These are phyloP conservation scores for Jatropha podagrica DNA, from an alignment of 441 rosid genomes.

Conservation along the genomic window DNA sequence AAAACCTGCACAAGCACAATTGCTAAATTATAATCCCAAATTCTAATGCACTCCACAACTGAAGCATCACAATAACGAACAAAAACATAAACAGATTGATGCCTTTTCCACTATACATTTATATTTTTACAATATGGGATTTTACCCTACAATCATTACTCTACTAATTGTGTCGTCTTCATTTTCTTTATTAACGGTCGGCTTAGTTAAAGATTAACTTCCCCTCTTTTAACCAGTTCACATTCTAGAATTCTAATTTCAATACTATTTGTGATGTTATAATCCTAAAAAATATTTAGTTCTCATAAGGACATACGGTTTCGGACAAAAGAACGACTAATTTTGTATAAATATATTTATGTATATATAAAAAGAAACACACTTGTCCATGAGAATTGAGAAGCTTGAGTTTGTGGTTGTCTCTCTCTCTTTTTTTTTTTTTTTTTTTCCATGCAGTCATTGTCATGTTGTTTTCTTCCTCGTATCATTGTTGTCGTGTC, in stretches of 20 bases:
- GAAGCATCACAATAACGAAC: constrained; percentile 37
- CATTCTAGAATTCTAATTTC: too few species aligned
- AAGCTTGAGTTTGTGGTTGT: not conserved
- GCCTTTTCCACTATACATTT: constrained; percentile 31
- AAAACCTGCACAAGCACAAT: constrained; percentile 27
- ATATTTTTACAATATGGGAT: constrained; percentile 19
- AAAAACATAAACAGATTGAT: constrained; percentile 2
- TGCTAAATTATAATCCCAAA: too few species aligned
- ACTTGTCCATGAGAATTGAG: constrained; percentile 2
- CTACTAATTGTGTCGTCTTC: constrained; percentile 29
- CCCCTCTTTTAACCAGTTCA: too few species aligned
- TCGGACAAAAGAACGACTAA: constrained; percentile 1
- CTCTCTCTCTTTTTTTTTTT: too few species aligned
- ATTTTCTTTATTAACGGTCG: constrained; percentile 37
- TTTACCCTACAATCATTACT: constrained; percentile 25
- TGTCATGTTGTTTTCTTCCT: not conserved
- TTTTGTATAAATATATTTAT: too few species aligned
- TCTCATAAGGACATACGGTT: constrained; percentile 8
- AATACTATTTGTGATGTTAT: too few species aligned
- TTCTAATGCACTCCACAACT: constrained; percentile 27
- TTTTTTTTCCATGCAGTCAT: not conserved
- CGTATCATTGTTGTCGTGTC: constrained; percentile 7
- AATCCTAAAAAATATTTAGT: constrained; percentile 13
- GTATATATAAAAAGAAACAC: too few species aligned
- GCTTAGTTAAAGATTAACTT: constrained; percentile 34